phyloP scores from a whole-genome alignment of 345 rosid genomes.

The Eucalyptus urophylla region DNA sequence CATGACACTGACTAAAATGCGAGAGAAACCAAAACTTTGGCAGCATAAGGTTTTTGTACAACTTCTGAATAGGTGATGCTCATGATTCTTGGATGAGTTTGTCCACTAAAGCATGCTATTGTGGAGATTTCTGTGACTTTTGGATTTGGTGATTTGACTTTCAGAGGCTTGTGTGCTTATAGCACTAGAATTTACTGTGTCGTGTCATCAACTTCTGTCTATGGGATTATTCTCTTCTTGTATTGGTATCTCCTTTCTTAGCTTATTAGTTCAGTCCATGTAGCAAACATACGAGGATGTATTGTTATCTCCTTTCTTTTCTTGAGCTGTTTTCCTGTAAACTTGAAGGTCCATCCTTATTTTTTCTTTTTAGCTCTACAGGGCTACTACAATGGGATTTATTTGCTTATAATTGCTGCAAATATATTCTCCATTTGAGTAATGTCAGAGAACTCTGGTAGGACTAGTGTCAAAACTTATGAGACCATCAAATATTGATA shows the following conservation, averaged over 20 bases:
- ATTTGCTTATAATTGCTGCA: not conserved
- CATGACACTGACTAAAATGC: not conserved
- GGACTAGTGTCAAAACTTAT: not conserved
- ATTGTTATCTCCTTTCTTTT: not conserved
- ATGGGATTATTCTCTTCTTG: not conserved
- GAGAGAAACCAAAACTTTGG: not conserved
- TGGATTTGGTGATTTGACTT: not conserved
- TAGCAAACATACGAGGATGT: not conserved
- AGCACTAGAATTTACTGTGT: not conserved
- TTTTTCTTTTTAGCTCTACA: not conserved
- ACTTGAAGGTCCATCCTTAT: not conserved
- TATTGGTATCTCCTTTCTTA: not conserved
- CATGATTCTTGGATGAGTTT: not conserved
- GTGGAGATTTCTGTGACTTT: not conserved
- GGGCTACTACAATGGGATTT: not conserved
- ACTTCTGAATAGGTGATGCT: not conserved
- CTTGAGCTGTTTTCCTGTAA: not conserved
- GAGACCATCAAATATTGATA: not conserved
- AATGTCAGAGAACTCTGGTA: not conserved
- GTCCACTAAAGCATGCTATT: not conserved
- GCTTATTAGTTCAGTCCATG: not conserved
- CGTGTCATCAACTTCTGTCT: not conserved
- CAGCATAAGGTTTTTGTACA: not conserved
- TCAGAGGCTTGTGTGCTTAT: not conserved
- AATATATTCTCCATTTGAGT: not conserved